A percentile compares a stretch with the other conserved stretches of the same genome.
These are phyloP conservation scores for Apiotrichum laibachii DNA, from an alignment of 1,284 basidiomycete species.

Conservation along the genomic window DNA sequence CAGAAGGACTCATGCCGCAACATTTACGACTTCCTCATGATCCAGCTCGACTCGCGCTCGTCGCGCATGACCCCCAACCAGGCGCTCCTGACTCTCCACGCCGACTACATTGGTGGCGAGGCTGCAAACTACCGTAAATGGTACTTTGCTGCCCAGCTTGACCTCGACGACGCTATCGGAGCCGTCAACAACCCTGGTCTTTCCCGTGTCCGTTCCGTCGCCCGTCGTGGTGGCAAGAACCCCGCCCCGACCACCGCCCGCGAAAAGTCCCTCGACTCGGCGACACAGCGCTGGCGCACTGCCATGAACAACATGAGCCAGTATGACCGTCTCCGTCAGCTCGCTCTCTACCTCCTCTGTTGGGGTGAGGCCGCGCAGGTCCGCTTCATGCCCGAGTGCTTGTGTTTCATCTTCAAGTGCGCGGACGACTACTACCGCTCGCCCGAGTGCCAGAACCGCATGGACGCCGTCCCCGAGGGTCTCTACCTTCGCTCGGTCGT, in stretches of 20 bases:
- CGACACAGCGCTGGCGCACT: conserved; percentile 88
- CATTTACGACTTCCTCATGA: conserved; percentile 96
- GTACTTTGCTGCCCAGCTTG: conserved; percentile 99
- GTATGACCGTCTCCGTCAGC: conserved; percentile 94
- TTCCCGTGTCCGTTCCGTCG: conserved; percentile 76
- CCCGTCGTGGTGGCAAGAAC: conserved; percentile 53
- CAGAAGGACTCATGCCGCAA: conserved; percentile 73
- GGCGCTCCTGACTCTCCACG: conserved; percentile 90
- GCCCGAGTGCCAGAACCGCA: conserved; percentile 92
- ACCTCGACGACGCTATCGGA: conserved; percentile 96
- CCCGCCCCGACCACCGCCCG: conserved; percentile 55
- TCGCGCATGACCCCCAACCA: conserved; percentile 98
- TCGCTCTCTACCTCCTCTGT: conserved; percentile 91
- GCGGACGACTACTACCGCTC: conserved; percentile 99
- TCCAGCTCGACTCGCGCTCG: conserved; percentile 89
- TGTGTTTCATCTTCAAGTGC: conserved; percentile 99
- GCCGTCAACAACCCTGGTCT: conserved; percentile 87
- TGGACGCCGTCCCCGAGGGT: conserved; percentile 93
- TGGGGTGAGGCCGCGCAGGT: conserved; percentile 99
- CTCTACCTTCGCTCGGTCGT: conserved; percentile 87
- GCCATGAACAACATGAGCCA: conserved; percentile 99
- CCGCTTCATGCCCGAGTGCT: conserved; percentile 94
- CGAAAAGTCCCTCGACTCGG: conserved; percentile 82
- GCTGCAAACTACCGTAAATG: conserved; percentile 97
- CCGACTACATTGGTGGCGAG: conserved; percentile 97